Evolutionary conservation across 768 basidiomycete species (phyloP).

Genomic region (Tephrocybe sp.): DNA sequence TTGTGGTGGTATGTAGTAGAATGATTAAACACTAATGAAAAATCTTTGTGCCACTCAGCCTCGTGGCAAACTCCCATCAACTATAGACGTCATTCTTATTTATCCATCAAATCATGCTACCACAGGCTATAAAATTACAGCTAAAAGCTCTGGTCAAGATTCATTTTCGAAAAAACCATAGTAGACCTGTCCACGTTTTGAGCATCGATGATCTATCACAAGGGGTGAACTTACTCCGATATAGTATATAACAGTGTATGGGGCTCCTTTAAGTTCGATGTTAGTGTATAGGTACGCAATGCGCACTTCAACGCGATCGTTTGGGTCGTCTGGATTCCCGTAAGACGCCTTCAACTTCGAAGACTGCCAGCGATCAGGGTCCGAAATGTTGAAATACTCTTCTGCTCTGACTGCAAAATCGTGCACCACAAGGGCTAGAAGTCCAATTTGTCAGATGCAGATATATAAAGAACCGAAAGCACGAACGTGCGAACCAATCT

Average conservation of each 20-base stretch:
- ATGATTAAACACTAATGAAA: too few relatives aligned
- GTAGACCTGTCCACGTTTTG: too few relatives aligned
- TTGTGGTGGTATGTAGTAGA: background rate
- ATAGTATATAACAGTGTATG: background rate
- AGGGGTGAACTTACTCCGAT: background rate
- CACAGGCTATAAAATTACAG: too few relatives aligned
- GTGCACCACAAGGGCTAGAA: background rate
- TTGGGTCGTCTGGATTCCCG: background rate
- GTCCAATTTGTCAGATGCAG: background rate
- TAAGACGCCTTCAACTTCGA: background rate
- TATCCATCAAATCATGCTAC: too few relatives aligned
- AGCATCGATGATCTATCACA: background rate
- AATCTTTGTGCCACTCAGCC: background rate
- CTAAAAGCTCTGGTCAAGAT: too few relatives aligned
- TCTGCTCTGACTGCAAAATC: background rate
- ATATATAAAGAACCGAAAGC: background rate
- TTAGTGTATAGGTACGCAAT: background rate
- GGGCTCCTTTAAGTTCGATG: background rate
- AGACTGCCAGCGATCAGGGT: background rate
- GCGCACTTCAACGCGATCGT: conserved; percentile 3
- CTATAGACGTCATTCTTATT: too few relatives aligned
- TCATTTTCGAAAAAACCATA: too few relatives aligned
- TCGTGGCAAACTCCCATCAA: background rate
- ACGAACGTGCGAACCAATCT: background rate
- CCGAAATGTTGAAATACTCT: conserved; percentile 2